Evolutionary conservation across 371 early-diverging fungal species (phyloP), one percentile per base, ranked within the genome.

Genomic region (Synchytrium microbalum): DNA sequence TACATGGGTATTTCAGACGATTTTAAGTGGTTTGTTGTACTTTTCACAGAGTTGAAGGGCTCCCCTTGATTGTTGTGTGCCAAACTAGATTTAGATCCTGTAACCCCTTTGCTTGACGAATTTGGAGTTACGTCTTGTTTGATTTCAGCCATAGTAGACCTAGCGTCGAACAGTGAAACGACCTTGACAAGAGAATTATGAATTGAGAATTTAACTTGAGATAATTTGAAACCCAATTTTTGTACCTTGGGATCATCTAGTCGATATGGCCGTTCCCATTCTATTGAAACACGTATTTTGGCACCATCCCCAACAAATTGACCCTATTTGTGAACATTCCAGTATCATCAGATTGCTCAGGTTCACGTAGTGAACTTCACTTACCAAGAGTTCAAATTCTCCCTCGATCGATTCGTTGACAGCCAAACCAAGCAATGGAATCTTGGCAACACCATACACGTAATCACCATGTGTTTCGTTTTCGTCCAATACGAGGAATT

Each of bases 401-500:
- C 70, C 72, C 14, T 60, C 59, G 23, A 79, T 64, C 10, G 52
- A 32, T 25, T 74, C 68, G 13, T 66, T 70, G 3, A 53, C 61
- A 2, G 74, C 72, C 29, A 79, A 67, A 0, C 59, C 46, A 1
- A 55, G 29, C 13, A 77, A 52, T n/a, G 74, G 70, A 1, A 79
- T 54, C 13, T 67, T 32, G 24, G 59, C 70, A 1, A 46, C 30
- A 10, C 79, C 79, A 55, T 77, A 79, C 14, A 67, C 32, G 33
- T 67, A 64, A 38, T 74, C 75, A 1, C 58, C 53, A 2, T 46
- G 24, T 5, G 61, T 58, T 19, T 72, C 75, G 29, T 67, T 65
- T 38, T 72, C 77, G 54, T 73, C 73, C 24, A 75, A 51, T 25
- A 75, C 67, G 28, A 68, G 19, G n/a, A 75, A 59, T 5, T 61